Percentiles rank a stretch among this genome's conserved stretches.
These are phyloP conservation scores for Kodamaea laetipori DNA, from an alignment of 805 yeast species.

Conservation along the genomic window DNA sequence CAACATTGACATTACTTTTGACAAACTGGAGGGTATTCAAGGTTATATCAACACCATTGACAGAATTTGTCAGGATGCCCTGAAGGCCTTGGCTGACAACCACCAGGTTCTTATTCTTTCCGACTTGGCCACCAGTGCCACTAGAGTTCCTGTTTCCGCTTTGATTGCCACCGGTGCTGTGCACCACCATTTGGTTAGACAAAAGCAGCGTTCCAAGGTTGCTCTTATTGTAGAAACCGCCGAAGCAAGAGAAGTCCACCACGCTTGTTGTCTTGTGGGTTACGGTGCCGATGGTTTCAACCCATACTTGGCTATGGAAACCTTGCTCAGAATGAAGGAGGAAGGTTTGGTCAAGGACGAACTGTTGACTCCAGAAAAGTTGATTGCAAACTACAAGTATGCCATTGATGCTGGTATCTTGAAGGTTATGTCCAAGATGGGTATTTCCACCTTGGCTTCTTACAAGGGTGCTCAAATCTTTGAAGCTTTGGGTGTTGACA, in stretches of 20 bases:
- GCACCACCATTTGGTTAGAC: slow-evolving; percentile 93
- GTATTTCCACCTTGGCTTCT: slow-evolving; percentile 96
- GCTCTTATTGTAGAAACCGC: slow-evolving; percentile 92
- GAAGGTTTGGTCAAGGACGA: slow-evolving; percentile 68
- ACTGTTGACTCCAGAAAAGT: slow-evolving; percentile 56
- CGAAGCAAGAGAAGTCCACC: slow-evolving; percentile 97
- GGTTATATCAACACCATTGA: slow-evolving; percentile 88
- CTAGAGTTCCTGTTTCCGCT: slow-evolving; percentile 80
- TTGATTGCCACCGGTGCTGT: slow-evolving; percentile 95
- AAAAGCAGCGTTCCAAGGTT: slow-evolving; percentile 93
- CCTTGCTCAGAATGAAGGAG: slow-evolving; percentile 77
- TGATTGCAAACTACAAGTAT: slow-evolving; percentile 76
- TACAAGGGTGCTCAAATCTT: slow-evolving; percentile 99
- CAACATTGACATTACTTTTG: slow-evolving; percentile 85
- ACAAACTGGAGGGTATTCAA: slow-evolving; percentile 74
- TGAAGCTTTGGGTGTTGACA: slow-evolving; percentile 94
- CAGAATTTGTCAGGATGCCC: slow-evolving; percentile 83
- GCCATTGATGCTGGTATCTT: slow-evolving; percentile 89
- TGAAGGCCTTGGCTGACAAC: slow-evolving; percentile 76
- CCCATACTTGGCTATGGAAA: slow-evolving; percentile 92
- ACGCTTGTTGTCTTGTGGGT: slow-evolving; percentile 89
- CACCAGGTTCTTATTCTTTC: slow-evolving; percentile 75
- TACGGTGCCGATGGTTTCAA: slow-evolving; percentile 97
- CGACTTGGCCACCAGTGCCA: slow-evolving; percentile 62
- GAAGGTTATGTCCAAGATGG: slow-evolving; percentile 99